Percentiles rank a stretch among this genome's conserved stretches.
Evolutionary conservation across 495 filamentous ascomycete genomes (phyloP).

Genomic region (Cudoniella acicularis): DNA sequence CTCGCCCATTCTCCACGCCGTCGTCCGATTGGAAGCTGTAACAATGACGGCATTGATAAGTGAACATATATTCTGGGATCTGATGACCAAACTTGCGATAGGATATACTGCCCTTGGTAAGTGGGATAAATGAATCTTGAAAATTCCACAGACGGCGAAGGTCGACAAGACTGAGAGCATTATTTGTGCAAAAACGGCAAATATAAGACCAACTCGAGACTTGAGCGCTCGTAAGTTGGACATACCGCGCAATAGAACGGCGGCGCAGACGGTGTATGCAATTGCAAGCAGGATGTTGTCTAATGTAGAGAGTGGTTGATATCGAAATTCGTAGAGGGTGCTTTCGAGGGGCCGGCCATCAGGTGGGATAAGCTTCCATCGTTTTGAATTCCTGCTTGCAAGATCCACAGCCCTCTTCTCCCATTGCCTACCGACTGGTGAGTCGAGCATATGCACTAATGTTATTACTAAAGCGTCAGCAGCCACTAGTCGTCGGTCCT

Average conservation of each 20-base stretch:
- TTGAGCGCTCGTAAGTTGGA: slow-evolving; percentile 62
- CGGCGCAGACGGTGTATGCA: slow-evolving; percentile 55
- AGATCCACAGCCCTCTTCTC: slow-evolving; percentile 46
- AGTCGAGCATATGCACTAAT: slow-evolving; percentile 58
- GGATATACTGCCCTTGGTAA: slow-evolving; percentile 62
- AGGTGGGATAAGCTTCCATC: slow-evolving; percentile 59
- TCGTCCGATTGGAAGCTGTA: slow-evolving; percentile 57
- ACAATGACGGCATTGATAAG: slow-evolving; percentile 67
- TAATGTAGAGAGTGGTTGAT: slow-evolving; percentile 57
- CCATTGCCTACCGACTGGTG: slow-evolving; percentile 56
- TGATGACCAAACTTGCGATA: slow-evolving; percentile 65
- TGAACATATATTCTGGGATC: slow-evolving; percentile 68
- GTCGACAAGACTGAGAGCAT: slow-evolving; percentile 62
- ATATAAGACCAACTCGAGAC: slow-evolving; percentile 60
- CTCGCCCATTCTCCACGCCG: slow-evolving; percentile 56
- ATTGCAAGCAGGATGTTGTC: slow-evolving; percentile 55
- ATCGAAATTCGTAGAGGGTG: slow-evolving; percentile 68
- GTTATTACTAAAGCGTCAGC: slow-evolving; percentile 74
- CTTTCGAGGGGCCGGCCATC: slow-evolving; percentile 46
- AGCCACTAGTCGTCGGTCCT: slow-evolving; percentile 54
- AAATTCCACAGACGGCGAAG: slow-evolving; percentile 58
- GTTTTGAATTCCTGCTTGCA: slow-evolving; percentile 28
- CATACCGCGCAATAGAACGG: slow-evolving; percentile 56
- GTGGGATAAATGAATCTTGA: slow-evolving; percentile 57
- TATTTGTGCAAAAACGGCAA: slow-evolving; percentile 64